These are phyloP conservation scores for Sporothrix brunneoviolacea DNA, from an alignment of 2,329 filamentous ascomycete species.

Conservation along the genomic window DNA sequence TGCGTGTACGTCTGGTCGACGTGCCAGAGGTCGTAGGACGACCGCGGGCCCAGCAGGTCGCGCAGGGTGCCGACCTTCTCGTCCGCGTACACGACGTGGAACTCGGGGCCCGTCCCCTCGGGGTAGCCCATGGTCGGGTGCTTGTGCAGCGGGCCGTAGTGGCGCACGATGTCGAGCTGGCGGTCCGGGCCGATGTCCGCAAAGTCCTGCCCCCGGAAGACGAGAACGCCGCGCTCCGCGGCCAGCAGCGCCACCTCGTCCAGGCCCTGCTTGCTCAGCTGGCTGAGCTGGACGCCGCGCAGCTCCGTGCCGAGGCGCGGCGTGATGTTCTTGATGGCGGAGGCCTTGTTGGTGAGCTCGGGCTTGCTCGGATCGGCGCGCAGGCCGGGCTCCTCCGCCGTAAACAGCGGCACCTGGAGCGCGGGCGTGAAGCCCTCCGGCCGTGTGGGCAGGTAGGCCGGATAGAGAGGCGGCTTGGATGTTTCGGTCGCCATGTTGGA, in stretches of 20 bases:
- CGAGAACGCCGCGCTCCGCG: constrained; percentile 63
- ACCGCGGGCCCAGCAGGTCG: constrained; percentile 53
- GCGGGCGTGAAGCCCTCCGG: constrained; percentile 52
- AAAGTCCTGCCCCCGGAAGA: constrained; percentile 64
- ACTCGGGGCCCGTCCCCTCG: constrained; percentile 53
- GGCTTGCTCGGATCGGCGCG: constrained; percentile 58
- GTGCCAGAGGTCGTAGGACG: constrained; percentile 82
- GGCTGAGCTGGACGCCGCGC: constrained; percentile 58
- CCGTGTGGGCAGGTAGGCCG: constrained; percentile 60
- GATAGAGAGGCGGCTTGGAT: too few species aligned
- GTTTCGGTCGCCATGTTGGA: too few species aligned
- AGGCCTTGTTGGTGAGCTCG: constrained; percentile 49
- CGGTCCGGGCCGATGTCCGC: constrained; percentile 56
- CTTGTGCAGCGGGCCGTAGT: constrained; percentile 57
- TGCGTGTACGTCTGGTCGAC: constrained; percentile 82
- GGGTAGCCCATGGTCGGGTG: constrained; percentile 61
- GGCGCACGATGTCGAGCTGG: constrained; percentile 57
- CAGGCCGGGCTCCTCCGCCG: constrained; percentile 62
- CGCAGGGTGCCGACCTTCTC: constrained; percentile 47
- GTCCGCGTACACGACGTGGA: constrained; percentile 65
- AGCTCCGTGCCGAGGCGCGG: constrained; percentile 63
- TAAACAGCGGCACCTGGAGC: constrained; percentile 47
- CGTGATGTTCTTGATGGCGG: constrained; percentile 49
- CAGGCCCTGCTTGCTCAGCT: constrained; percentile 54
- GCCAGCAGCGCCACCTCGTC: constrained; percentile 64